Evolutionary conservation across 352 stramenopile genomes (phyloP).

Genomic region (Pythium rhizo-oryzae): DNA sequence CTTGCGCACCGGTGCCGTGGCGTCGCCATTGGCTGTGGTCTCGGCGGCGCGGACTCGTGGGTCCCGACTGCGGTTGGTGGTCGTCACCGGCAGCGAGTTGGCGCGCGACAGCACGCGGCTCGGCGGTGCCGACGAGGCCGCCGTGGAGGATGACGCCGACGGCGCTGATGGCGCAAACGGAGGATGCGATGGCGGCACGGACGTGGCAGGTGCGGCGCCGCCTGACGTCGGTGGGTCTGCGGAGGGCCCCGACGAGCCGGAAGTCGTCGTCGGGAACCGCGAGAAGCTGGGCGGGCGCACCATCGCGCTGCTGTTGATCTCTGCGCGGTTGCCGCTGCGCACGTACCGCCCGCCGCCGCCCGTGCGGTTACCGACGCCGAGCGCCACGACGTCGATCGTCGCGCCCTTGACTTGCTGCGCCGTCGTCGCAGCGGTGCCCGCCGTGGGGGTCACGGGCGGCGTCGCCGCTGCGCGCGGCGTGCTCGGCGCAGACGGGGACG

Average conservation of each 20-base stretch:
- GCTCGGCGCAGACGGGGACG: constrained; percentile 2
- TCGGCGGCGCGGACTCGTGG: constrained; percentile 12
- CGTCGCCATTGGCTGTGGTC: not conserved
- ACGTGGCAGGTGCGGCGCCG: not conserved
- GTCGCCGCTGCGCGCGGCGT: constrained; percentile 7
- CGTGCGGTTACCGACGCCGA: constrained; percentile 40
- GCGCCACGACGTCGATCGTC: constrained; percentile 52
- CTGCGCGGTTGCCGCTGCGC: constrained; percentile 53
- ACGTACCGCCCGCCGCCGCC: constrained; percentile 65
- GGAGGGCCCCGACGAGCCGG: not conserved
- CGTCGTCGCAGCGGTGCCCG: constrained; percentile 17
- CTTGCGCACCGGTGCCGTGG: not conserved
- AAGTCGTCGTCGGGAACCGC: not conserved
- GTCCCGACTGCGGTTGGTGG: constrained; percentile 24
- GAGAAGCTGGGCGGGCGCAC: constrained; percentile 20
- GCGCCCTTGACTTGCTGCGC: constrained; percentile 43
- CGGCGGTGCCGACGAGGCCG: not conserved
- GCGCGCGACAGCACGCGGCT: constrained; percentile 8
- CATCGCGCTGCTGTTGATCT: not conserved
- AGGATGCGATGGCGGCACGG: not conserved
- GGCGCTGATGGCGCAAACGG: not conserved
- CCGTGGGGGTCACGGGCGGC: too few species aligned
- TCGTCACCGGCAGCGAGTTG: constrained; percentile 24
- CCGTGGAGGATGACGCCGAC: not conserved
- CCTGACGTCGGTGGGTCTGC: not conserved